Percentiles rank a stretch among this genome's conserved stretches.
phyloP scores from a whole-genome alignment of 2,329 filamentous ascomycete species.

The Lachnellula occidentalis region DNA sequence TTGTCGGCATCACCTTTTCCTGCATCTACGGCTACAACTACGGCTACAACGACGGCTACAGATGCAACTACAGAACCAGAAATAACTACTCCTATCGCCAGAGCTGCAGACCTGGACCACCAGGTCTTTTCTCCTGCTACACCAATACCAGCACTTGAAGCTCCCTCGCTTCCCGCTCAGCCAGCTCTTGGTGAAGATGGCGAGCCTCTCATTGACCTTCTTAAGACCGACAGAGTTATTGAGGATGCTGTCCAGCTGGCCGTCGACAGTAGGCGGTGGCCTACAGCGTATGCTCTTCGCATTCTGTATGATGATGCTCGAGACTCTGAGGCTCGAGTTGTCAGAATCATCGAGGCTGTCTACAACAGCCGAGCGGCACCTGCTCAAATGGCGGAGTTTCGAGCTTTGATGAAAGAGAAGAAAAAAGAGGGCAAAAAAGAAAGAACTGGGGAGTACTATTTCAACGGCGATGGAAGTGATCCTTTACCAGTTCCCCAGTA shows the following conservation, averaged over 20 bases:
- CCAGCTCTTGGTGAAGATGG: conserved; percentile 11
- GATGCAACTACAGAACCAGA: not conserved
- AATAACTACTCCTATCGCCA: not conserved
- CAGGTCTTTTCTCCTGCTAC: not conserved
- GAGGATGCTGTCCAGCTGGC: conserved; percentile 55
- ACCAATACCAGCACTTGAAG: not conserved
- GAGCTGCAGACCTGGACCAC: not conserved
- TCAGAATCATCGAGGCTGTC: conserved; percentile 53
- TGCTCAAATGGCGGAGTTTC: conserved; percentile 47
- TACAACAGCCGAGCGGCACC: conserved; percentile 52
- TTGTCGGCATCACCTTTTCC: conserved; percentile 11
- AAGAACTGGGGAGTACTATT: conserved; percentile 48
- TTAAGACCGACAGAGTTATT: conserved; percentile 45
- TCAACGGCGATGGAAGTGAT: conserved; percentile 35
- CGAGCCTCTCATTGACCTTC: conserved; percentile 17
- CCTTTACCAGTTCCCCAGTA: conserved; percentile 15
- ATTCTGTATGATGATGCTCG: conserved; percentile 55
- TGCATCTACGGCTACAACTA: conserved; percentile 2
- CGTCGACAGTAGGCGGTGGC: conserved; percentile 50
- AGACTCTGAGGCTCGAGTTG: conserved; percentile 42
- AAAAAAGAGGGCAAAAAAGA: conserved; percentile 53
- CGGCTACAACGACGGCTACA: not conserved
- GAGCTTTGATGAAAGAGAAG: conserved; percentile 44
- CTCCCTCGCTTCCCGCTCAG: not conserved
- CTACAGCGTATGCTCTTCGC: conserved; percentile 57